phyloP scores from a whole-genome alignment of 2,329 filamentous ascomycete species.

The Tolypocladium guangdongense region DNA sequence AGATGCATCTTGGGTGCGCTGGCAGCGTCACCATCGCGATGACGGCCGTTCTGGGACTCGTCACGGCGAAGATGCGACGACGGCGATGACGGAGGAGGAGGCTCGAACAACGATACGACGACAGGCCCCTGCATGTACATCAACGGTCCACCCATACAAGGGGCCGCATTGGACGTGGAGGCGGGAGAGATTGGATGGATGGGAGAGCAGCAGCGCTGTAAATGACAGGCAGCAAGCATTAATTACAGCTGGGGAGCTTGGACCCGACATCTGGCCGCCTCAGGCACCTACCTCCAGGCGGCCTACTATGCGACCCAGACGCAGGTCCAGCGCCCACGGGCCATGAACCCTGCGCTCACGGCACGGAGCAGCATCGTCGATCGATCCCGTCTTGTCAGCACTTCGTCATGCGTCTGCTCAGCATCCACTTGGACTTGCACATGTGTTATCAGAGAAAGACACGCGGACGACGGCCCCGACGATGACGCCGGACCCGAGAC shows the following conservation, averaged over 20 bases:
- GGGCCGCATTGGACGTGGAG: background rate
- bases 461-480: background rate
- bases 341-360: background rate
- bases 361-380: background rate
- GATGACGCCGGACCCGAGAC: background rate
- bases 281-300: background rate
- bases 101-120: background rate
- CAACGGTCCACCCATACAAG: background rate
- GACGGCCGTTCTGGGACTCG: background rate
- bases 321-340: constrained; percentile 1
- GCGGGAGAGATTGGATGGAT: background rate
- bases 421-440: background rate
- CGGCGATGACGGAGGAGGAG: background rate
- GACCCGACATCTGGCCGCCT: background rate
- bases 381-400: background rate
- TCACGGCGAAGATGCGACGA: background rate
- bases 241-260: background rate
- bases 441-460: background rate
- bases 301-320: constrained; percentile 2
- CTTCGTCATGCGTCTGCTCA: background rate
- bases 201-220: background rate
- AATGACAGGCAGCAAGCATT: background rate
- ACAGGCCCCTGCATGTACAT: background rate
- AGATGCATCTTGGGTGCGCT: background rate
- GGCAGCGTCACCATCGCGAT: background rate